Conservation (phyloP, 2,329 filamentous ascomycete genomes). For the Scleromitrula shiraiana region DNA sequence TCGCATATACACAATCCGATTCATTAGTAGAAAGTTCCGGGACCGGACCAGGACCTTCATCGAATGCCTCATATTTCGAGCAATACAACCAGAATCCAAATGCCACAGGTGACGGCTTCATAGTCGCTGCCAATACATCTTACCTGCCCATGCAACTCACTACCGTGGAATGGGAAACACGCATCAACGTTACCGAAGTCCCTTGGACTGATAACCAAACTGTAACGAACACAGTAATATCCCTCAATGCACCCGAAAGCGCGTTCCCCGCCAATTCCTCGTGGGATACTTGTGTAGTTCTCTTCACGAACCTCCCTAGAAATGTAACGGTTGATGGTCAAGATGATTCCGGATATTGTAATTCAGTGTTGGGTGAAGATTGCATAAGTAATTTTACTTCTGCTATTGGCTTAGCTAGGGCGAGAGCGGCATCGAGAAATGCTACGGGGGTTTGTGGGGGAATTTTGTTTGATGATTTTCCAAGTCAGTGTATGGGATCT, state of each 20-base stretch:
- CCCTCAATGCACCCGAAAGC: not conserved
- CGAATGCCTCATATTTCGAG: not conserved
- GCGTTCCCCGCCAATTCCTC: not conserved
- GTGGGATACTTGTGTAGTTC: slow-evolving; percentile 2
- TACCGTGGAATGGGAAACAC: not conserved
- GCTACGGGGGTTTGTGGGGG: not conserved
- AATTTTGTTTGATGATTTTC: not conserved
- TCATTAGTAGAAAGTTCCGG: not conserved
- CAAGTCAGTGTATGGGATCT: not conserved
- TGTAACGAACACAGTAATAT: slow-evolving; percentile 1
- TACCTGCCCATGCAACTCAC: not conserved
- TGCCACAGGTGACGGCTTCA: not conserved
- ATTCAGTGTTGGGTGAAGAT: not conserved
- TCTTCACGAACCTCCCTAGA: not conserved
- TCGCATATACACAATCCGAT: too few relatives aligned
- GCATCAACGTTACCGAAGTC: slow-evolving; percentile 2
- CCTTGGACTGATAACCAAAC: not conserved
- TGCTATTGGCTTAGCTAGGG: not conserved
- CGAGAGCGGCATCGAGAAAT: not conserved
- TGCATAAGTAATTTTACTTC: not conserved
- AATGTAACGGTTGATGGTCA: not conserved
- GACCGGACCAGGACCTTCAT: not conserved
- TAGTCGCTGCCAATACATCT: not conserved
- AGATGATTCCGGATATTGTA: slow-evolving; percentile 1
- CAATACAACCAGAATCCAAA: not conserved